Base-by-base conservation (phyloP, 164 flowering plant species). In the Annona cherimola region DNA sequence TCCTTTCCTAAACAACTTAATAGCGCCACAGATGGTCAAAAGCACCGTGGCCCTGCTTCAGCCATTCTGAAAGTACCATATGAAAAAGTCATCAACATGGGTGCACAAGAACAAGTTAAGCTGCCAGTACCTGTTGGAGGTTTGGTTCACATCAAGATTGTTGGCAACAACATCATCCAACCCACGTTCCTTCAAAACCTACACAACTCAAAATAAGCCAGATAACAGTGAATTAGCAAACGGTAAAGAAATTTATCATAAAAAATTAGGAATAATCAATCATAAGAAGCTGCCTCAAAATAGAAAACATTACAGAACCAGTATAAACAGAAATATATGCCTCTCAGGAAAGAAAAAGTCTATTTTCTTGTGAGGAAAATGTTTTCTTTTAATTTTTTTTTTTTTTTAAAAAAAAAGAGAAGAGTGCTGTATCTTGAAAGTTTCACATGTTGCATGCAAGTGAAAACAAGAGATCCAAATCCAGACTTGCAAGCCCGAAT, bases 181-280 rank as follows among this genome's bases (percentile, higher is more conserved):
- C 5, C 94, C 96, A 57, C 96, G 87, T 81, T 87, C 95, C 83
- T 88, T 90, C 75, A 96, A 77, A 69, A 96, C 98, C 99, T 96
- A 76, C 69, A 16, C 61, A 19, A 59, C 71, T 45, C 39, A 57
- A 70, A 40, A 69, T 42, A 67, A 73, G 54, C 45, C 73, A 60
- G 69, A 45, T 6, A 9, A 68, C 18, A 12, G 66, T 3, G 42
- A 35, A 40, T 11, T 5, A n/a, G 19, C 19, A 18, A 61, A 7
- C 1, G 19, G 26, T 0, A 20, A n/a, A 20, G 35, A 62, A 62
- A 62, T 11, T 8, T 26, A 7, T 65, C 42, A 45, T 44, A 14
- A 11, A 19, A 11, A 40, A 65, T 3, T 65, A 5, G n/a, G 18
- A 65, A 61, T 18, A 61, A 26, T 6, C 5, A 61, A 61, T 61